phyloP scores from a whole-genome alignment of 192 early-diverging fungal genomes.

The Rhizophagus prolifer region DNA sequence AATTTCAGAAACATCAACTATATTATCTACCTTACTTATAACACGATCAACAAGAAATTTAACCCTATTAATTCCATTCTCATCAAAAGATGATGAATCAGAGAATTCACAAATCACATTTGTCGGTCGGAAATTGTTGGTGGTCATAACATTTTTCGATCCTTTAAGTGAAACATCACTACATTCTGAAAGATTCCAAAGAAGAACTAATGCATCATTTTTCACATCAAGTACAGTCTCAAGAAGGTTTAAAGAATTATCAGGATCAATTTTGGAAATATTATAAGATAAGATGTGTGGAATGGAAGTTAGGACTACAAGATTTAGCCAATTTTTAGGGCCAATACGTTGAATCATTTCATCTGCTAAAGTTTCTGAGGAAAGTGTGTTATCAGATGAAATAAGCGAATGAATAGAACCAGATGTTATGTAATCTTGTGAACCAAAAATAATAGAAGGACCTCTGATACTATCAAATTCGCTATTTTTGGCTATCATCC shows the following conservation, averaged over 20 bases:
- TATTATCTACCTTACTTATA: neutral
- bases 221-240: neutral
- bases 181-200: neutral
- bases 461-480: neutral
- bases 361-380: neutral
- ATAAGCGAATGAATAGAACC: neutral
- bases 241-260: neutral
- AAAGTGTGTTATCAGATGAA: neutral
- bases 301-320: neutral
- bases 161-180: neutral
- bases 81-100: neutral
- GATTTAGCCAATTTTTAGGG: neutral
- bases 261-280: neutral
- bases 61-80: neutral
- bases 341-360: slow-evolving; percentile 8
- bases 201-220: neutral
- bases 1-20: neutral
- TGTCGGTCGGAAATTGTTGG: neutral
- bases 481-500: neutral
- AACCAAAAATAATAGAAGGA: neutral
- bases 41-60: slow-evolving; percentile 3
- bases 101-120: neutral
- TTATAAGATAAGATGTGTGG: neutral
- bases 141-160: neutral
- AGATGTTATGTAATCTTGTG: neutral